Evolutionary conservation across 2,329 filamentous ascomycete species (phyloP), one percentile per base, ranked within the genome.

Genomic region (Colletotrichum spaethianum): DNA sequence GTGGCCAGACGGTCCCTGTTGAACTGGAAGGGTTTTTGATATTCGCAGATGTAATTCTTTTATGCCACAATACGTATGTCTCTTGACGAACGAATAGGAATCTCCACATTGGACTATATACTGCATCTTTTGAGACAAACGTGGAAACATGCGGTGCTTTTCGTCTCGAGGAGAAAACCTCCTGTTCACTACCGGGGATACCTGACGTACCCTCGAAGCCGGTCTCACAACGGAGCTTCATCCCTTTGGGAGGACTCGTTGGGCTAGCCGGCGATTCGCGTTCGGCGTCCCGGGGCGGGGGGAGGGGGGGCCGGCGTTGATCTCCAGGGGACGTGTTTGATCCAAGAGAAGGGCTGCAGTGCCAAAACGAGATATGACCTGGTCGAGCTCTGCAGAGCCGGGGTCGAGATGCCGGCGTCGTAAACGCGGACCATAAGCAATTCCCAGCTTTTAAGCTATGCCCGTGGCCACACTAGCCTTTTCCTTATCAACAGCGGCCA

Each of bases 41-140:
- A 1, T 55, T 42, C 31, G 31, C 65, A n/a, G 44, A 57, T 70
- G 70, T 69, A 69, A 64, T 55, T 23, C 6, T 65, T 56, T 63
- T 59, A 44, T 70, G 70, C 60, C 31, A 72, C 48, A 69, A 53
- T 72, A 53, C 44, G 53, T 44, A 42, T 57, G 18, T 55, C 53
- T 55, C 55, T 53, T 38, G 50, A 53, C 38, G 38, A 70, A 53
- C 38, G 53, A 72, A 72, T 61, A 52, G n/a, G 65, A 72, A 64
- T 70, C 65, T 69, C 65, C 65, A 69, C 59, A 63, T 69, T 64
- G 60, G 60, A 67, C 64, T 44, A 16, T 40, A 64, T 52, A 2
- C 8, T n/a, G 31, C 18, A n/a, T n/a, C 31, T 1, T 33, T 20
- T 12, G 18, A 53, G 31, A 20, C 18, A 12, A 12, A 23, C 3